These are phyloP conservation scores for Scleromitrula shiraiana DNA, from an alignment of 2,329 filamentous ascomycete genomes.

Conservation along the genomic window DNA sequence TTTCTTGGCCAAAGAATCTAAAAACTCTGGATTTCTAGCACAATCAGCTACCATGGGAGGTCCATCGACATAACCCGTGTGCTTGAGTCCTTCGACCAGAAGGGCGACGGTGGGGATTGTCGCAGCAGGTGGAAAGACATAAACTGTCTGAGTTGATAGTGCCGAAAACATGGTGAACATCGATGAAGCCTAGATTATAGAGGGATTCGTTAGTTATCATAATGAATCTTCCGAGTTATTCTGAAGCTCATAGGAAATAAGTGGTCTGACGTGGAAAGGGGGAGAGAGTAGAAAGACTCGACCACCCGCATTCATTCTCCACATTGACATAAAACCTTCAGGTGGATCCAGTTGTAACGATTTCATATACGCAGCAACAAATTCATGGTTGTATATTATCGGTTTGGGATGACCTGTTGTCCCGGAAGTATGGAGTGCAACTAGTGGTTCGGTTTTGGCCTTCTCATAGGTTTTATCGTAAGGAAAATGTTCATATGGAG, in stretches of 20 bases:
- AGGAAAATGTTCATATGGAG: no score
- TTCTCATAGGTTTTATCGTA: no score
- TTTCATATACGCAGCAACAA: background rate
- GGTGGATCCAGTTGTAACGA: background rate
- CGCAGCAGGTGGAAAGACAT: background rate
- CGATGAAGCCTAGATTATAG: background rate
- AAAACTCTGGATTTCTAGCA: background rate
- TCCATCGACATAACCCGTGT: background rate
- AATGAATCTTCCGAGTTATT: no score
- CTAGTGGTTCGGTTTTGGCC: background rate
- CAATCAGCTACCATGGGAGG: background rate
- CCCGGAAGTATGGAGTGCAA: background rate
- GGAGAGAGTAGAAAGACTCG: no score
- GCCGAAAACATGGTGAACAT: background rate
- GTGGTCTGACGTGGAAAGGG: no score
- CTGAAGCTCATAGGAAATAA: no score
- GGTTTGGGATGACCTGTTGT: background rate
- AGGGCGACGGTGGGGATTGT: background rate
- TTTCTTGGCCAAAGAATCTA: background rate
- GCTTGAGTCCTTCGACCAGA: background rate
- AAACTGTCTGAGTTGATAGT: background rate
- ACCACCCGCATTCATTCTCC: no score
- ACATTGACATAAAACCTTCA: no score
- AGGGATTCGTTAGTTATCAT: no score
- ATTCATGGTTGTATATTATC: background rate